phyloP scores from a whole-genome alignment of 768 basidiomycete species.

The Guyanaporus albipodus region DNA sequence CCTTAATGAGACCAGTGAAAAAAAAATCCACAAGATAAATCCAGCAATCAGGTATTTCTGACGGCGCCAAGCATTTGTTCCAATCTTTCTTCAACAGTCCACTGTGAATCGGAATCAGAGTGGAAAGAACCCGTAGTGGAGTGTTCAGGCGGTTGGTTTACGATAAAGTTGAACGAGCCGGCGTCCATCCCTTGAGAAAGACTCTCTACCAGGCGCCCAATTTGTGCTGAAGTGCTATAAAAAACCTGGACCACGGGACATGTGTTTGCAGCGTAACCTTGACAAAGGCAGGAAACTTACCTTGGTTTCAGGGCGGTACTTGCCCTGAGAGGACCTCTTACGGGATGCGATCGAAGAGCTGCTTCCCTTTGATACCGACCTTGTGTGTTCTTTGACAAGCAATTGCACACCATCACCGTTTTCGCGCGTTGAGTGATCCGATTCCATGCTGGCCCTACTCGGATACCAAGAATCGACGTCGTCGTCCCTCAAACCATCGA shows the following conservation, averaged over 20 bases:
- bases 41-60: slow-evolving; percentile 28
- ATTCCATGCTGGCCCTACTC: slow-evolving; percentile 66
- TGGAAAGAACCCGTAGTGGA: slow-evolving; percentile 60
- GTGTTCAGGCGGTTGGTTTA: slow-evolving; percentile 43
- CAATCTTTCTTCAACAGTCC: slow-evolving; percentile 73
- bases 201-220: slow-evolving; percentile 78
- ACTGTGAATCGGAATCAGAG: slow-evolving; percentile 57
- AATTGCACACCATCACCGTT: slow-evolving; percentile 55
- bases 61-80: slow-evolving; percentile 62
- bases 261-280: slow-evolving; percentile 7
- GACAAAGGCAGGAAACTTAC: slow-evolving; percentile 38
- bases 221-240: slow-evolving; percentile 61
- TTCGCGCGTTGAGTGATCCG: slow-evolving; percentile 59
- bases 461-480: slow-evolving; percentile 68
- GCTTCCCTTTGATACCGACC: slow-evolving; percentile 65
- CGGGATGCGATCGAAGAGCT: slow-evolving; percentile 53
- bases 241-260: slow-evolving; percentile 23
- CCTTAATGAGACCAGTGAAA: slow-evolving; percentile 7
- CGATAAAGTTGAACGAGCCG: slow-evolving; percentile 76
- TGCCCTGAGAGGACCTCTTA: slow-evolving; percentile 51
- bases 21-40: slow-evolving; percentile 22
- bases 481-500: slow-evolving; percentile 77
- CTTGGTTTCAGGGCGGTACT: slow-evolving; percentile 79
- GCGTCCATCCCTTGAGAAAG: slow-evolving; percentile 80
- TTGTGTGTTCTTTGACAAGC: slow-evolving; percentile 73